Percentiles rank a stretch among this genome's conserved stretches.
Conservation (phyloP, 495 filamentous ascomycete genomes). For the Usnea hakonensis region DNA sequence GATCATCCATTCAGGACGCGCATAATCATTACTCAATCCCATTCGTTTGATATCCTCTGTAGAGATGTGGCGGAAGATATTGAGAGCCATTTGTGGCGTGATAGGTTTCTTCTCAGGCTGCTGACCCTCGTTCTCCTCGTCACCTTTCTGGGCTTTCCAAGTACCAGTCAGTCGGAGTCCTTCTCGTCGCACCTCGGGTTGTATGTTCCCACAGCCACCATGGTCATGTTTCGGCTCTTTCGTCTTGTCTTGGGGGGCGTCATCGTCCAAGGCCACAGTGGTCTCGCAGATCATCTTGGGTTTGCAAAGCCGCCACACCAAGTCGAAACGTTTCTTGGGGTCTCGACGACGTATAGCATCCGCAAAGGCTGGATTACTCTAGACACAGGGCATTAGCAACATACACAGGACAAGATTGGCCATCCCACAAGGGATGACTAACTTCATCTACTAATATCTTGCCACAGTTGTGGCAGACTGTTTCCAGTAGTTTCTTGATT, state of each 20-base stretch:
- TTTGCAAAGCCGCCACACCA: constrained; percentile 83
- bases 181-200: constrained; percentile 77
- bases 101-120: constrained; percentile 77
- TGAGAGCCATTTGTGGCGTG: constrained; percentile 73
- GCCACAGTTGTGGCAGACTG: constrained; percentile 95
- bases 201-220: constrained; percentile 87
- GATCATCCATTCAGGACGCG: constrained; percentile 97
- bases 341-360: constrained; percentile 77
- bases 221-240: constrained; percentile 54
- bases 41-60: constrained; percentile 74
- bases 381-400: constrained; percentile 54
- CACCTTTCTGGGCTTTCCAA: constrained; percentile 69
- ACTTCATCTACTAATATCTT: constrained; percentile 92
- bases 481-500: constrained; percentile 96
- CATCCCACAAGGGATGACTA: constrained; percentile 59
- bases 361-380: constrained; percentile 78
- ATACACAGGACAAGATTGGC: constrained; percentile 41
- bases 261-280: constrained; percentile 56
- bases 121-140: constrained; percentile 54
- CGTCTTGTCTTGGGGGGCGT: constrained; percentile 43
- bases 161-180: constrained; percentile 75
- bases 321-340: constrained; percentile 85
- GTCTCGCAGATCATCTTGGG: constrained; percentile 74
- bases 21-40: constrained; percentile 86
- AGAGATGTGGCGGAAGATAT: constrained; percentile 76